Percentiles rank a stretch among this genome's conserved stretches.
phyloP scores from a whole-genome alignment of 2,329 filamentous ascomycete species.

The Immersiporthe knoxdaviesiana region DNA sequence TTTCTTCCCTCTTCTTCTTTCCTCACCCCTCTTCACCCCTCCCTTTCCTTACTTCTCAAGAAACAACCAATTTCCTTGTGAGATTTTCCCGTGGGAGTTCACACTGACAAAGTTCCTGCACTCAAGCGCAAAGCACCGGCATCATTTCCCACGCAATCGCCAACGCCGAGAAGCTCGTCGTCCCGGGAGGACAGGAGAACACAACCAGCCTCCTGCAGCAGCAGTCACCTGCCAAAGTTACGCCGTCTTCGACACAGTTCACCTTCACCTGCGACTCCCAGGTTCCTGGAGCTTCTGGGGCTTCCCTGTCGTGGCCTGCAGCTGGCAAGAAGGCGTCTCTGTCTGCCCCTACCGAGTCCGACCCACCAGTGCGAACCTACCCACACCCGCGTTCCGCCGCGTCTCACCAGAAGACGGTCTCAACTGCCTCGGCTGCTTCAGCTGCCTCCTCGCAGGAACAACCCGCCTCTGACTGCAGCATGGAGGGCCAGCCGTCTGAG shows the following conservation, averaged over 20 bases:
- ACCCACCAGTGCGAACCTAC: conserved; percentile 30
- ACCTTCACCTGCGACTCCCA: conserved; percentile 96
- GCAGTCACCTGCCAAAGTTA: conserved; percentile 56
- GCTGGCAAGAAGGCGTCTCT: conserved; percentile 39
- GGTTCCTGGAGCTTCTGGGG: conserved; percentile 76
- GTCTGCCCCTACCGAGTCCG: conserved; percentile 28
- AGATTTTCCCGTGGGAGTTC: conserved; percentile 15
- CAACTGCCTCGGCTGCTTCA: not conserved
- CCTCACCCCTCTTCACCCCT: not conserved
- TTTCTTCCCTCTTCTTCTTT: not conserved
- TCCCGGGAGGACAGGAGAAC: conserved; percentile 73
- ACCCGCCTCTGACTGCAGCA: conserved; percentile 24
- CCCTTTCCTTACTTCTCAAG: no score
- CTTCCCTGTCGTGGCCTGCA: conserved; percentile 76
- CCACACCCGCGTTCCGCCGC: conserved; percentile 21
- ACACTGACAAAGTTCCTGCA: conserved; percentile 32
- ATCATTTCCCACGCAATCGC: conserved; percentile 94
- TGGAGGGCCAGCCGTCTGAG: conserved; percentile 22
- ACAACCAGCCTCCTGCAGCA: conserved; percentile 75
- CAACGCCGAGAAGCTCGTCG: conserved; percentile 74
- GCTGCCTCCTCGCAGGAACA: conserved; percentile 4
- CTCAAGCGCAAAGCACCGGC: conserved; percentile 58
- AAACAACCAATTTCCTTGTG: conserved; percentile 9
- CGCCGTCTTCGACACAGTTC: conserved; percentile 81
- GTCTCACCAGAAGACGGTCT: conserved; percentile 11